Base-by-base conservation (phyloP, 129 eudicot genomes). In the Flaveria brownii region DNA sequence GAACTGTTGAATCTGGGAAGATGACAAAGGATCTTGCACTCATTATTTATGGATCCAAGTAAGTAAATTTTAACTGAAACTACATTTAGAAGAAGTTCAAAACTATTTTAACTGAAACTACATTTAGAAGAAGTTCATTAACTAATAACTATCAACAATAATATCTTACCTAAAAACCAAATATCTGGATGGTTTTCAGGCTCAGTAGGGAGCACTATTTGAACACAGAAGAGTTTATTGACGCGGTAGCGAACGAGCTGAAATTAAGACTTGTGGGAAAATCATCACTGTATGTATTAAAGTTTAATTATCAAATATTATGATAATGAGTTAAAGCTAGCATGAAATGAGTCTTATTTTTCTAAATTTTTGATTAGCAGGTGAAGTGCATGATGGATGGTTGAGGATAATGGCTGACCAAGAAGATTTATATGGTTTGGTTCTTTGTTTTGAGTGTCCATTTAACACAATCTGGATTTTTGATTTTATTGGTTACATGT, bases 1-100 rank as follows among this genome's bases (percentile, higher is more conserved):
- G 84, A 17, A 75, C 86, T 5, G 96, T 92, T 22, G 96, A 92
- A 69, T 77, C 89, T 6, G 98, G 98, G 61, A 92, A 92, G 78
- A 92, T 92, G 98, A 92, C 98, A 70, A 92, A 92, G 87, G 98
- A 92, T 83, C 98, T 92, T 85, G 96, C 98, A 63, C 88, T 92
- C 76, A 84, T 92, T 68, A 79, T 89, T 82, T 91, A 92, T 67
- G 97, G 97, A 46, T 80, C 93, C 72, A 87, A 89, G 96, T 92
- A 72, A 71, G 83, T 71, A n/a, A 9, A 22, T 43, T 74, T 26
- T 2, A 23, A 2, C 2, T 13, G 52, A 2, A 47, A 47, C 11
- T 47, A 47, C 12, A 13, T 47, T 47, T 47, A 47, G 4, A 3
- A 41, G 23, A 74, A 59, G 2, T 6, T 47, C 13, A 10, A n/a